phyloP scores from a whole-genome alignment of 2,329 filamentous ascomycete genomes.

The Colletotrichum musicola region DNA sequence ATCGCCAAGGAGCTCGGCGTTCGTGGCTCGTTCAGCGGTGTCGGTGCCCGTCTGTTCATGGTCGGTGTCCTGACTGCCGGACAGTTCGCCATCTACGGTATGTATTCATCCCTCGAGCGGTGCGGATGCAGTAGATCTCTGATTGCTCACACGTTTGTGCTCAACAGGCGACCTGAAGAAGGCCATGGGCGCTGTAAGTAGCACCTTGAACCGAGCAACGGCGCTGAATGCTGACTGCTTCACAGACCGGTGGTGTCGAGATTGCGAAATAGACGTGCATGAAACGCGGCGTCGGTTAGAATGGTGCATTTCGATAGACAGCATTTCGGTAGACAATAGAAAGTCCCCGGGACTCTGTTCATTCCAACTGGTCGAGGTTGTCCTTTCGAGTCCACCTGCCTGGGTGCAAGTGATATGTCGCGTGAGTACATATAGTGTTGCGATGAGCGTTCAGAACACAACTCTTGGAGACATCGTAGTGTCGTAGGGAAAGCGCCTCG shows the following conservation, averaged over 20 bases:
- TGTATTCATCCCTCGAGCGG: neutral
- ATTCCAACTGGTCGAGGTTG: neutral
- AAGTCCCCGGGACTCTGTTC: neutral
- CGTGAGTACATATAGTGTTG: too few species aligned
- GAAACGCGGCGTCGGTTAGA: neutral
- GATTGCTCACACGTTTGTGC: neutral
- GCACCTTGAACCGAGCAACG: too few species aligned
- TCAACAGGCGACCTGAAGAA: constrained; percentile 67
- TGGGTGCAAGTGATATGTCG: neutral
- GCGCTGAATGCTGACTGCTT: constrained; percentile 51
- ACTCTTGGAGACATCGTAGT: too few species aligned
- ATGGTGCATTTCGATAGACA: neutral
- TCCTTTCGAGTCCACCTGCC: neutral
- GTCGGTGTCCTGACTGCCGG: constrained; percentile 80
- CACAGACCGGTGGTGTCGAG: constrained; percentile 80
- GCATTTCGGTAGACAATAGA: neutral
- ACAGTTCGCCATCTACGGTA: constrained; percentile 85
- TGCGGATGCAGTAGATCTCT: neutral
- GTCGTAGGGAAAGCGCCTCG: too few species aligned
- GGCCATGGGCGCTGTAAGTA: constrained; percentile 44
- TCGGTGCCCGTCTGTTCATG: constrained; percentile 75
- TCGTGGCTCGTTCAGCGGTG: constrained; percentile 82
- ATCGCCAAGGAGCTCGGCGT: constrained; percentile 87
- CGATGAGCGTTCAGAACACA: too few species aligned
- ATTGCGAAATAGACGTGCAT: constrained; percentile 61